phyloP scores from a whole-genome alignment of 1,284 basidiomycete species.

The Ganoderma leucocontextum region DNA sequence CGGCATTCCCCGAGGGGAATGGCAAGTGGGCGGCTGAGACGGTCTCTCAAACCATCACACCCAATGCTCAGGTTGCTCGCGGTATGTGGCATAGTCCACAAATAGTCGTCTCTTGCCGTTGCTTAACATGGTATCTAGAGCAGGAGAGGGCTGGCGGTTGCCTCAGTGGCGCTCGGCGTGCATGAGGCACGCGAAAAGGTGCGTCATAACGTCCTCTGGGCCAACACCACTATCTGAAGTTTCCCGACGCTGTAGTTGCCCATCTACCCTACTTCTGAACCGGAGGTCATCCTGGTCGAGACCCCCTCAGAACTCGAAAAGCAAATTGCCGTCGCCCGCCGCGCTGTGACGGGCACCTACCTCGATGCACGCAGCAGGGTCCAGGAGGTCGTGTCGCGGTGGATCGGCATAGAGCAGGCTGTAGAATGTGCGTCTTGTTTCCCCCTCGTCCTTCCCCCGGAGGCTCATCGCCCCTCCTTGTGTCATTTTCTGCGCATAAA shows the following conservation, averaged over 20 bases:
- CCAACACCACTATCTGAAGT: background rate
- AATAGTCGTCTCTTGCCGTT: background rate
- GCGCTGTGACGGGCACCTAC: slow-evolving; percentile 62
- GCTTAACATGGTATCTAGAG: slow-evolving; percentile 18
- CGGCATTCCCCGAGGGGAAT: slow-evolving; percentile 10
- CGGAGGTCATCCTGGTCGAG: slow-evolving; percentile 74
- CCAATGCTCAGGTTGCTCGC: slow-evolving; percentile 32
- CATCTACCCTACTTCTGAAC: slow-evolving; percentile 74
- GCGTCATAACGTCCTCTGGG: background rate
- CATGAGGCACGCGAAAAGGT: slow-evolving; percentile 38
- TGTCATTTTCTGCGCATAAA: slow-evolving; percentile 40
- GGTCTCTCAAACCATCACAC: slow-evolving; percentile 15
- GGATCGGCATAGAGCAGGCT: slow-evolving; percentile 84
- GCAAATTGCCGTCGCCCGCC: slow-evolving; percentile 74
- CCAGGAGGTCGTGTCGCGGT: slow-evolving; percentile 74
- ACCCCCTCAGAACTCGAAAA: slow-evolving; percentile 76
- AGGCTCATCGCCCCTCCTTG: background rate
- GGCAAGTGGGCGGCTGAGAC: slow-evolving; percentile 8
- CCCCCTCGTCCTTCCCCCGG: background rate
- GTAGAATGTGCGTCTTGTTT: slow-evolving; percentile 76
- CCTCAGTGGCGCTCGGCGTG: slow-evolving; percentile 33
- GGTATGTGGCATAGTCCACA: slow-evolving; percentile 21
- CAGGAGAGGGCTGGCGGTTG: slow-evolving; percentile 30
- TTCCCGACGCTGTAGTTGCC: slow-evolving; percentile 60
- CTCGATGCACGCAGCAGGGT: slow-evolving; percentile 67